These are phyloP conservation scores for Canna indica DNA, from an alignment of 176 grass and related monocot genomes.

Conservation along the genomic window DNA sequence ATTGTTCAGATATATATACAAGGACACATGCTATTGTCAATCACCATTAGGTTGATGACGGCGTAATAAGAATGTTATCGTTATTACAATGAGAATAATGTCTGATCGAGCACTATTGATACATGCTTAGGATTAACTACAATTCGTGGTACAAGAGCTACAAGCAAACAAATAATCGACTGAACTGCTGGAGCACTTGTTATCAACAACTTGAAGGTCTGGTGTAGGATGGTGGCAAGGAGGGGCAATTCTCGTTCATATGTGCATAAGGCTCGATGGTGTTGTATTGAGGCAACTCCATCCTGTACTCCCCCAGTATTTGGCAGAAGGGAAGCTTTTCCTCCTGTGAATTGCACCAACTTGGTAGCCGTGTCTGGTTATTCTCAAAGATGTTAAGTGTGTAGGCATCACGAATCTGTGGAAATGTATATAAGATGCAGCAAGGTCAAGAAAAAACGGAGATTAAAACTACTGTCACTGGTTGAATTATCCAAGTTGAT, in stretches of 20 bases:
- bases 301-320: slow-evolving; percentile 76
- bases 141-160: not conserved
- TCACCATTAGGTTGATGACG: not conserved
- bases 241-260: slow-evolving; percentile 93
- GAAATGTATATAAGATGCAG: not conserved
- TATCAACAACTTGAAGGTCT: slow-evolving; percentile 59
- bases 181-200: not conserved
- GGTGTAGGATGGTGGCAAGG: slow-evolving; percentile 66
- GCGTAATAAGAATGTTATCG: not conserved
- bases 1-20: too few species aligned
- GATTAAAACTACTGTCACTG: not conserved
- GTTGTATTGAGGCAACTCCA: slow-evolving; percentile 94
- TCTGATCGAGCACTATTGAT: not conserved
- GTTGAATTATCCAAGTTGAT: not conserved
- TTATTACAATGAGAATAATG: not conserved
- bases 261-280: slow-evolving; percentile 65
- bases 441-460: not conserved
- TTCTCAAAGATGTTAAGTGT: slow-evolving; percentile 89
- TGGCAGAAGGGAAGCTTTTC: slow-evolving; percentile 76
- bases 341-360: slow-evolving; percentile 49
- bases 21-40: too few species aligned
- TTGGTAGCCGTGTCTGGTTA: slow-evolving; percentile 46
- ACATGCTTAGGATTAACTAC: not conserved
- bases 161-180: not conserved
- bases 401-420: slow-evolving; percentile 79